Conservation (phyloP, 306 rosid species). For the Prunus mira region DNA sequence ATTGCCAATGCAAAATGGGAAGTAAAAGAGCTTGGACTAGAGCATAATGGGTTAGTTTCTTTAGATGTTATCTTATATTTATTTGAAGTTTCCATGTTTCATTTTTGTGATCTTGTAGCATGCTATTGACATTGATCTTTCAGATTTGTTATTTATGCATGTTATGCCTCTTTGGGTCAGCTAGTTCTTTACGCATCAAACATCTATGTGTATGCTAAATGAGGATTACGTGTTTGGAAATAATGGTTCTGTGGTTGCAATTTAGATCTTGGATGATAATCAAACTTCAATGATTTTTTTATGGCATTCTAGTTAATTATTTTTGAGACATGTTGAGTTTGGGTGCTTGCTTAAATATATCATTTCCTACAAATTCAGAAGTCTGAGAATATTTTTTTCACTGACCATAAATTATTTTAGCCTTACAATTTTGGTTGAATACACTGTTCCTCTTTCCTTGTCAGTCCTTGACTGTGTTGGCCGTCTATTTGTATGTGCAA, state of each 20-base stretch:
- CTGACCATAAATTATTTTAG: neutral
- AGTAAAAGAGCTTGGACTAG: slow-evolving; percentile 91
- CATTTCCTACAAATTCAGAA: neutral
- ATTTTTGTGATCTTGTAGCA: slow-evolving; percentile 4
- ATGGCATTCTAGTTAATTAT: neutral
- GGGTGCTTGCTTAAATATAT: neutral
- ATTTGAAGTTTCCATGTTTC: slow-evolving; percentile 1
- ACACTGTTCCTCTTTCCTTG: neutral
- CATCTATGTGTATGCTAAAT: neutral
- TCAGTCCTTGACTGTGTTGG: neutral
- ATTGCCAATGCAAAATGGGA: slow-evolving; percentile 95
- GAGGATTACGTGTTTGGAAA: neutral
- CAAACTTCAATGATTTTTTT: neutral
- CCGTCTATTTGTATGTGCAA: neutral
- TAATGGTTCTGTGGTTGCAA: neutral
- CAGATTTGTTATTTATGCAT: neutral
- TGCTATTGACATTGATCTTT: neutral
- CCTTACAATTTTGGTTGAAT: neutral
- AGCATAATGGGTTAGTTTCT: slow-evolving; percentile 89
- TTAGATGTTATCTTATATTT: slow-evolving; percentile 23
- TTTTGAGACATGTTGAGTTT: neutral
- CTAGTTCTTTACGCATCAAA: neutral
- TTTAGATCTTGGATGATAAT: neutral
- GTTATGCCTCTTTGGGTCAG: neutral
- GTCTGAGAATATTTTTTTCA: neutral